Evolutionary conservation across 2,329 filamentous ascomycete species (phyloP).

Genomic region (Peltaster fructicola): DNA sequence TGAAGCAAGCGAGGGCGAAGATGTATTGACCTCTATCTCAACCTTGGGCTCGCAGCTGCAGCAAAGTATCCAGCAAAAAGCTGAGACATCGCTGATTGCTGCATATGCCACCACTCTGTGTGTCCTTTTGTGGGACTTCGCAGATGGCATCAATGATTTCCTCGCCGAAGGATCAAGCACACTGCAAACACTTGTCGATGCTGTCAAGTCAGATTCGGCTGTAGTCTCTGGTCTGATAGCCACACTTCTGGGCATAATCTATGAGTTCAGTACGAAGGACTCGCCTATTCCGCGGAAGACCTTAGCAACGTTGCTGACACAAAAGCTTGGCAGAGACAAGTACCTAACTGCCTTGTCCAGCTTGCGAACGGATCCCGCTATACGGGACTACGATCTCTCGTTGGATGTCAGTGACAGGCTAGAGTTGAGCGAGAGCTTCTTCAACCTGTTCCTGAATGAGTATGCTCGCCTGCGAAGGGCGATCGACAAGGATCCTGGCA

Average conservation of each 20-base stretch:
- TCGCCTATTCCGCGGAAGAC: constrained; percentile 72
- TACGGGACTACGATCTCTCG: constrained; percentile 52
- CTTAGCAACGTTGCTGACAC: constrained; percentile 59
- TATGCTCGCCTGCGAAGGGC: constrained; percentile 70
- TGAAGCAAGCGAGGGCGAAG: constrained; percentile 74
- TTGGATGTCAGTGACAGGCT: constrained; percentile 10
- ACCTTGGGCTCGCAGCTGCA: constrained; percentile 74
- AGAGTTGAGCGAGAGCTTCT: constrained; percentile 50
- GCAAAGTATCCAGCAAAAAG: constrained; percentile 45
- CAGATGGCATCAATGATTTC: constrained; percentile 82
- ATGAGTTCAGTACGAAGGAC: constrained; percentile 96
- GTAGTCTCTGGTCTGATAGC: constrained; percentile 50
- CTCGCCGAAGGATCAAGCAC: constrained; percentile 81
- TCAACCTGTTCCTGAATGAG: constrained; percentile 92
- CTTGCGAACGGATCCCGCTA: constrained; percentile 56
- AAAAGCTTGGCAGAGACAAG: constrained; percentile 65
- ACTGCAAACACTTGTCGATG: constrained; percentile 30
- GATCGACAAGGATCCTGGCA: constrained; percentile 75
- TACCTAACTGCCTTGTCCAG: constrained; percentile 70
- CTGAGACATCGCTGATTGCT: constrained; percentile 63
- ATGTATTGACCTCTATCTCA: constrained; percentile 88
- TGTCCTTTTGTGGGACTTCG: constrained; percentile 82
- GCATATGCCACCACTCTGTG: constrained; percentile 81
- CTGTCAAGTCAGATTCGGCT: constrained; percentile 40
- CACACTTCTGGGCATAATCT: constrained; percentile 69